Base-by-base conservation (phyloP, 441 rosid species). In the Populus trichocarpa region DNA sequence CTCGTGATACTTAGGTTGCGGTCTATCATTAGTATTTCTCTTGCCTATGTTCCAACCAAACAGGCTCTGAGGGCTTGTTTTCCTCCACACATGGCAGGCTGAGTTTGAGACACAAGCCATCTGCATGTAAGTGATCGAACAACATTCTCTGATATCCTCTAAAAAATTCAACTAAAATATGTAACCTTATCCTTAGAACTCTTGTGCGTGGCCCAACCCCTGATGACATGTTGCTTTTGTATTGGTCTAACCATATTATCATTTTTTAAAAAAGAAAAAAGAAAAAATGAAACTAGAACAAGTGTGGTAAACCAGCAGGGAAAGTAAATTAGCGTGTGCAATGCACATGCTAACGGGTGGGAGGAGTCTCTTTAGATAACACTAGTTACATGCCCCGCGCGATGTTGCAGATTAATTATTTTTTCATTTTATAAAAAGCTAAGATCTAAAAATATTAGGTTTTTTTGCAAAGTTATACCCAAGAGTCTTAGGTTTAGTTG, bases 41-140 rank as follows among this genome's bases (percentile, higher is more conserved):
- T 84, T 87, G 78, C 89, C 91, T 1, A 81, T 33, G 78, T 90
- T 91, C 96, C 96, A 91, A 76, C 84, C 88, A 77, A 91, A 92
- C 10, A 92, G 68, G 82, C 85, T 68, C 10, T 23, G 38, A 50
- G 90, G 83, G 71, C 67, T 75, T 79, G 63, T 80, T 69, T 73
- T 84, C 83, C 81, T 83, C 71, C 77, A 33, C 6, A 69, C 83
- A 76, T 14, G 30, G 77, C 70, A 38, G 23, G n/a, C 40, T 72
- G 91, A 35, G 85, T 83, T 89, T 33, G 88, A 71, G 80, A 85
- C 72, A 75, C 46, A 84, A 65, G 90, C 91, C 95, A 90, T 93
- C 68, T 77, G 32, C 1, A 10, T 16, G 22, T 7, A 28, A 23
- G 46, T 28, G n/a, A 23, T 18, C 25, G 14, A 8, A 38, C 33